Percentiles rank a stretch among this genome's conserved stretches.
Evolutionary conservation across 2,329 filamentous ascomycete species (phyloP).

Genomic region (Cladosporium velox): DNA sequence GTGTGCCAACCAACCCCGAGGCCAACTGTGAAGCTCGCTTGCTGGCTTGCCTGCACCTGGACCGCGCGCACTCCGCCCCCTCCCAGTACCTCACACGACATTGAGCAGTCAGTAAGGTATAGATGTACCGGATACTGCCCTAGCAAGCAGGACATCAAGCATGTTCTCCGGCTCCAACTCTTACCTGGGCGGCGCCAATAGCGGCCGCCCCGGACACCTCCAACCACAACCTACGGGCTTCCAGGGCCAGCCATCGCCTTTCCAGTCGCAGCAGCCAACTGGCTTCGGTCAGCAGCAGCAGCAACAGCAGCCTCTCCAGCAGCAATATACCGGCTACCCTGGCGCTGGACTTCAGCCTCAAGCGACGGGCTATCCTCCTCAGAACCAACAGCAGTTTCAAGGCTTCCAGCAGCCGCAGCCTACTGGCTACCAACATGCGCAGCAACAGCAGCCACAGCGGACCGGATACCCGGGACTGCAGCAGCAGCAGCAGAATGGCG

Average conservation of each 20-base stretch:
- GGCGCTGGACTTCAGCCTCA: slow-evolving; percentile 39
- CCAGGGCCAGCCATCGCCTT: slow-evolving; percentile 59
- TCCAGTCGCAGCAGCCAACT: slow-evolving; percentile 55
- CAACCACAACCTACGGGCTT: slow-evolving; percentile 52
- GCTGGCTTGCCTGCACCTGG: not conserved
- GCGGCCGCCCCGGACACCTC: slow-evolving; percentile 68
- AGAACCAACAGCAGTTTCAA: slow-evolving; percentile 37
- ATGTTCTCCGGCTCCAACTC: slow-evolving; percentile 94
- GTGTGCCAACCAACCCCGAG: slow-evolving; percentile 4
- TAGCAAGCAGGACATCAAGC: slow-evolving; percentile 29
- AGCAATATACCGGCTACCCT: slow-evolving; percentile 69
- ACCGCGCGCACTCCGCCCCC: slow-evolving; percentile 9
- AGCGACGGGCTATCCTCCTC: slow-evolving; percentile 37
- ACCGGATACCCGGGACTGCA: slow-evolving; percentile 33
- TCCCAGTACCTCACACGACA: slow-evolving; percentile 3
- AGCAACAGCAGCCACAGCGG: slow-evolving; percentile 38
- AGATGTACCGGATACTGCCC: not conserved
- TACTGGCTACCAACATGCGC: slow-evolving; percentile 55
- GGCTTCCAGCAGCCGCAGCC: slow-evolving; percentile 46
- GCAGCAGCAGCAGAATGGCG: slow-evolving; percentile 59
- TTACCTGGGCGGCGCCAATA: slow-evolving; percentile 77
- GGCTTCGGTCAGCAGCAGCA: slow-evolving; percentile 52
- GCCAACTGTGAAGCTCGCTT: slow-evolving; percentile 2
- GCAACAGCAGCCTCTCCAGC: slow-evolving; percentile 54
- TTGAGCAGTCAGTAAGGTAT: not conserved